Evolutionary conservation across 148 eudicot species (phyloP), one percentile per base, ranked within the genome.

Genomic region (Camellia granthamiana): DNA sequence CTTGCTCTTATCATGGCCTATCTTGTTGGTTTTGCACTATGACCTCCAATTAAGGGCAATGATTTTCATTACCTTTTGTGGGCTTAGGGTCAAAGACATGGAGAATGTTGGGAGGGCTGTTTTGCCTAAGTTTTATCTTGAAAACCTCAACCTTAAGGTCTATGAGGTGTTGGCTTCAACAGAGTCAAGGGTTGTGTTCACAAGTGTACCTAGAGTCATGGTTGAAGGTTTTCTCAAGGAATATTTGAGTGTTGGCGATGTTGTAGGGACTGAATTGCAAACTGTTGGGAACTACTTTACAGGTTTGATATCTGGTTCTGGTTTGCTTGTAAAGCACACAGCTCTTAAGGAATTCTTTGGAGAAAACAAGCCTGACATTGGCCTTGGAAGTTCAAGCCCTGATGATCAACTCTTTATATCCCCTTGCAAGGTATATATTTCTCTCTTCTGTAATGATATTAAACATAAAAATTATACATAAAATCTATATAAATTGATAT

Each of bases 1-100:
- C 3, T 83, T 95, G 75, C 93, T 95, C 55, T 21, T 92, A 51
- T 89, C 90, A 11, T 89, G 70, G 51, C 97, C 97, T 2, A 18
- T 92, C 10, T 69, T 88, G 65, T 81, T 74, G 63, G 44, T 91
- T 42, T 61, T 95, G 72, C 85, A 85, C 76, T 56, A 84, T 79
- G 92, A 87, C 60, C 13, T 81, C 14, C 85, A 86, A 49, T 64
- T 95, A 79, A 90, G 87, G 83, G 86, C 85, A n/a, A 95, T 93
- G 98, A 81, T 87, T 8, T 95, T 93, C 79, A 92, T 95, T 41
- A 91, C 98, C 19, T 95, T 95, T 83, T 95, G 93, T 86, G 98
- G 97, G 83, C 88, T 95, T 71, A 93, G 61, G 64, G 60, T 88
- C 52, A 90, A 87, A 78, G 87, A 89, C 74, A 83, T 93, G 89